Percentiles rank a stretch among this genome's conserved stretches.
Conservation (phyloP, 176 grass and related monocot species). For the Musa schizocarpa region DNA sequence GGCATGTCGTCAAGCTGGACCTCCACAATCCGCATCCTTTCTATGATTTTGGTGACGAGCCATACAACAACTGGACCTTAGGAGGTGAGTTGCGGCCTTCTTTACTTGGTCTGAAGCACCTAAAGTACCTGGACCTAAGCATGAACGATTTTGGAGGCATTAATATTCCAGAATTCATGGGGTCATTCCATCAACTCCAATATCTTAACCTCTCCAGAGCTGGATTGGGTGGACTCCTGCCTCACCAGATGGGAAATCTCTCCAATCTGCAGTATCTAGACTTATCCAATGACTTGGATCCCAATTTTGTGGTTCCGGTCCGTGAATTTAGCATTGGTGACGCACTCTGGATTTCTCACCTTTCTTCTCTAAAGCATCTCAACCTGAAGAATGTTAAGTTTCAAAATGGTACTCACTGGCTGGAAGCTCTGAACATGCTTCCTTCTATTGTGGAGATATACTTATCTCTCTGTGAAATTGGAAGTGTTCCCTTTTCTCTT, state of each 20-base stretch:
- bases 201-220: neutral
- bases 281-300: neutral
- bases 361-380: neutral
- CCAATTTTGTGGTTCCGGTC: neutral
- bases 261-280: neutral
- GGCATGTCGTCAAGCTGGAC: neutral
- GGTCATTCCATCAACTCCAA: neutral
- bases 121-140: neutral
- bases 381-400: neutral
- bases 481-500: neutral
- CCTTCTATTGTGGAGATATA: neutral
- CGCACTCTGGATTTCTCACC: neutral
- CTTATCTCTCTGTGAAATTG: neutral
- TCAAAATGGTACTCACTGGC: neutral
- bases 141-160: neutral
- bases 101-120: neutral
- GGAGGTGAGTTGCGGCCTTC: neutral
- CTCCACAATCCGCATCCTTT: neutral
- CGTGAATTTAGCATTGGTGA: neutral
- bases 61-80: neutral
- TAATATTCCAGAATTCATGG: neutral
- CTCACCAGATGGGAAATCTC: neutral
- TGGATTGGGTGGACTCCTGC: neutral
- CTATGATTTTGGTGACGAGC: accelerated
- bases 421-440: neutral